Base-by-base conservation (phyloP, 768 basidiomycete genomes). In the Holtermanniella nyarrowii region DNA sequence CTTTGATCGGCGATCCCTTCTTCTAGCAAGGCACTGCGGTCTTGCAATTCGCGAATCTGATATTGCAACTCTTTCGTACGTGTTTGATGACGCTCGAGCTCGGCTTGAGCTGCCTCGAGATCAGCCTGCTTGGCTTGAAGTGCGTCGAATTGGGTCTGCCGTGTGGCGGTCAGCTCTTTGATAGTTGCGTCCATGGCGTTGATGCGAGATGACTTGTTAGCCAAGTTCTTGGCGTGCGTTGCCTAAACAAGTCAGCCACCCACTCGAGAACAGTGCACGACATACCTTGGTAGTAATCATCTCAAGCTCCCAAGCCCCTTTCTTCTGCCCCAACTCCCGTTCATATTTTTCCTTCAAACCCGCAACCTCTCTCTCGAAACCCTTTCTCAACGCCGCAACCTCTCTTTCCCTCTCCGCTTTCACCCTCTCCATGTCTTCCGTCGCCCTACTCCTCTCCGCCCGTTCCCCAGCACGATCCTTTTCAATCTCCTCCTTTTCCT, bases 121-220 rank as follows among this genome's bases (percentile, higher is more conserved):
- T 96, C 91, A 14, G 86, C 90, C 68, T 93, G 88, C 25, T 86
- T 83, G 44, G 84, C 62, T 71, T 97, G 89, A 3, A 89, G 76
- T 54, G 85, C 81, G 58, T 91, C 86, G 66, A 96, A 97, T 56
- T 88, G 78, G 11, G 75, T 69, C 58, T 82, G 83, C 62, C 90
- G 91, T 65, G 89, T 86, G 23, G 75, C 72, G 13, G 80, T 79
- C 5, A 90, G 76, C 25, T 76, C 80, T 56, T 79, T 77, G n/a
- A 88, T 74, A 1, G 82, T 82, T 31, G 74, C 73, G 62, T 91
- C 86, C 26, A 97, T 77, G 7, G 80, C 74, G 5, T 77, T 72
- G 45, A 95, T 82, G 42, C 81, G 82, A 2, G 78, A 74, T 25
- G 75, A 76, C 64, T 81, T 84, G 12, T 71, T 63, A 5, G 79